Base-by-base conservation (phyloP, 2,329 filamentous ascomycete species). In the Microsporum audouinii region DNA sequence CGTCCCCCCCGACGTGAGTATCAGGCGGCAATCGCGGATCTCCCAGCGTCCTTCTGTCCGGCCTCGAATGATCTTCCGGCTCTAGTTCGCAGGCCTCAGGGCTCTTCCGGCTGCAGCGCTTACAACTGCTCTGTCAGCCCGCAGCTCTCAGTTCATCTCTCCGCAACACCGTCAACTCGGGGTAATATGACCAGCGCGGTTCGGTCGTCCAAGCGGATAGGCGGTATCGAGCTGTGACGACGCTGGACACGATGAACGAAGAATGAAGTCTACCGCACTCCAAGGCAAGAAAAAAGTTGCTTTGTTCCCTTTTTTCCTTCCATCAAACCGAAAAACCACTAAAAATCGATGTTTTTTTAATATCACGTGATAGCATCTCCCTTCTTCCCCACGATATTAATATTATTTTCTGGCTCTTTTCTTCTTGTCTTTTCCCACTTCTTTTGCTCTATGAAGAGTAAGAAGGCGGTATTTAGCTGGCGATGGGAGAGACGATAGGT, bases 131-230 rank as follows among this genome's bases (percentile, higher is more conserved):
- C n/a, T 7, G 14, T 43, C 14, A 31, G 36, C 6, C n/a, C 6
- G 12, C 31, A 34, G 51, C 51, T 36, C 31, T 55, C 51, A 55
- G 51, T 55, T 34, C 51, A 55, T 55, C n/a, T 34, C 51, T 55
- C 51, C 17, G 17, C 17, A 23, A 23, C 17, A 23, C 17, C 17
- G 17, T 23, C 17, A 23, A 23, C 17, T 23, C 17, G 17, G 17
- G 17, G 17, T 23, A 23, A 23, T 23, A 23, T 23, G 17, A 23
- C 17, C 17, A 23, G 17, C 17, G 17, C 17, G 17, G 17, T 23
- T 23, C 17, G 17, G 17, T 1, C 17, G 17, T 1, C 17, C 17
- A 23, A 23, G 17, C 17, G 17, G 17, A 23, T 23, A 23, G 17
- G 17, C 17, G 17, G 17, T 23, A 23, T 23, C 17, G 17, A 47